Evolutionary conservation across 805 yeast genomes (phyloP).

Genomic region (Myxozyma sirexii): DNA sequence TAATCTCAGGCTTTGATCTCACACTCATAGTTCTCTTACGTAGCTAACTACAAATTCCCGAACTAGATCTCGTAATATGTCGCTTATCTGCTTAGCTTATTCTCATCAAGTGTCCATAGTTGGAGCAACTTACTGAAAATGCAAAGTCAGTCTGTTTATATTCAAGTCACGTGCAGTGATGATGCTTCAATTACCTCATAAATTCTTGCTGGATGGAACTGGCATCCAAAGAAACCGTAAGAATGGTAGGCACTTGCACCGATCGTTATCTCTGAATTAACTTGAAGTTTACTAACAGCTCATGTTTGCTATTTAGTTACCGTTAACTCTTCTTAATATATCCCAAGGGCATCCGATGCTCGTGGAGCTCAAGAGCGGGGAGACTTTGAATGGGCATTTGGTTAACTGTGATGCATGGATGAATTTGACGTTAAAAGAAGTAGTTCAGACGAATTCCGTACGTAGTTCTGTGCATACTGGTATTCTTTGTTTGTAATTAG

Average conservation of each 20-base stretch:
- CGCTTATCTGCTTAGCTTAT: too few species aligned
- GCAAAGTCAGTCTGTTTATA: too few species aligned
- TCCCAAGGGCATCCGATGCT: constrained; percentile 85
- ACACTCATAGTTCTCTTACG: too few species aligned
- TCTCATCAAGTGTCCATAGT: too few species aligned
- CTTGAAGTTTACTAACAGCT: neutral
- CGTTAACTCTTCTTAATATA: constrained; percentile 85
- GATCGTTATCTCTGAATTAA: neutral
- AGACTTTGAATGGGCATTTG: constrained; percentile 79
- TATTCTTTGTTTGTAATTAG: neutral
- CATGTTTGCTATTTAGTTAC: constrained; percentile 57
- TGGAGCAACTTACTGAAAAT: too few species aligned
- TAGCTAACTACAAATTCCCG: too few species aligned
- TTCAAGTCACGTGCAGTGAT: neutral
- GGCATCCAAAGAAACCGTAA: neutral
- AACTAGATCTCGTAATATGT: too few species aligned
- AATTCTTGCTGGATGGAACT: too few species aligned
- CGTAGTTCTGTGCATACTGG: neutral
- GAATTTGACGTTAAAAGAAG: constrained; percentile 85
- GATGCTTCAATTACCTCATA: too few species aligned
- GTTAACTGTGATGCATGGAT: constrained; percentile 92
- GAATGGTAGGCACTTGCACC: neutral
- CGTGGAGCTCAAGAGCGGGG: constrained; percentile 91
- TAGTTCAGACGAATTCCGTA: constrained; percentile 57
- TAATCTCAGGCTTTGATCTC: too few species aligned